A percentile compares a stretch with the other conserved stretches of the same genome.
These are phyloP conservation scores for Nymphaea colorata DNA, from an alignment of 164 flowering plant genomes.

Conservation along the genomic window DNA sequence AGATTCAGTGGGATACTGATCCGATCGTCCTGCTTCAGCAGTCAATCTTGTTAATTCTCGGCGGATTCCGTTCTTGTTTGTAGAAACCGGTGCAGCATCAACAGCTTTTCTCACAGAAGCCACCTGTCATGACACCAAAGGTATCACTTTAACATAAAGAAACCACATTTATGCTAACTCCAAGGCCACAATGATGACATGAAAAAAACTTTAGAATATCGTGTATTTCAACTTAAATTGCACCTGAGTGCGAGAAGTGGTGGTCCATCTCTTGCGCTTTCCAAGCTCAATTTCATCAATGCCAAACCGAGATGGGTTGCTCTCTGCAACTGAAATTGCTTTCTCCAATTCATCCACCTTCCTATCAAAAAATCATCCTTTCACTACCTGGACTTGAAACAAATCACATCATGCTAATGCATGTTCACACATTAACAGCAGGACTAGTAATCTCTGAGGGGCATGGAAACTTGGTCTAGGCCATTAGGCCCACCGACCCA, in stretches of 20 bases:
- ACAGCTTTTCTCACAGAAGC: slow-evolving; percentile 45
- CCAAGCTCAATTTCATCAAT: slow-evolving; percentile 67
- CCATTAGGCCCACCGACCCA: background rate
- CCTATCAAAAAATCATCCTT: slow-evolving; percentile 20
- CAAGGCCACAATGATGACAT: background rate
- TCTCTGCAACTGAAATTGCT: slow-evolving; percentile 70
- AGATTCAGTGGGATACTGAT: slow-evolving; percentile 28
- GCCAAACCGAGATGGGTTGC: slow-evolving; percentile 73
- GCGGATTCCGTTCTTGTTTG: slow-evolving; percentile 40
- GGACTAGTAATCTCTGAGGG: background rate
- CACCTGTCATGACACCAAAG: slow-evolving; percentile 27
- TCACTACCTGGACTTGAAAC: slow-evolving; percentile 3
- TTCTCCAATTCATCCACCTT: slow-evolving; percentile 93
- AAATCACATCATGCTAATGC: background rate
- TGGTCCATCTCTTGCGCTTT: slow-evolving; percentile 71
- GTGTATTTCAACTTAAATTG: background rate
- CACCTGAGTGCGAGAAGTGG: slow-evolving; percentile 67
- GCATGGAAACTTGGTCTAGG: background rate
- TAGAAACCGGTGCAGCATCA: slow-evolving; percentile 28
- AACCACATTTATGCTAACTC: background rate
- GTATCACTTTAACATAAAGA: background rate
- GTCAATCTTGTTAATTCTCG: slow-evolving; percentile 70
- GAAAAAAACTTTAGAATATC: background rate
- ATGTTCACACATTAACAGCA: background rate
- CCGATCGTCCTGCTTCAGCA: slow-evolving; percentile 25